Base-by-base conservation (phyloP, 106 monocot species). In the Allium sativum region DNA sequence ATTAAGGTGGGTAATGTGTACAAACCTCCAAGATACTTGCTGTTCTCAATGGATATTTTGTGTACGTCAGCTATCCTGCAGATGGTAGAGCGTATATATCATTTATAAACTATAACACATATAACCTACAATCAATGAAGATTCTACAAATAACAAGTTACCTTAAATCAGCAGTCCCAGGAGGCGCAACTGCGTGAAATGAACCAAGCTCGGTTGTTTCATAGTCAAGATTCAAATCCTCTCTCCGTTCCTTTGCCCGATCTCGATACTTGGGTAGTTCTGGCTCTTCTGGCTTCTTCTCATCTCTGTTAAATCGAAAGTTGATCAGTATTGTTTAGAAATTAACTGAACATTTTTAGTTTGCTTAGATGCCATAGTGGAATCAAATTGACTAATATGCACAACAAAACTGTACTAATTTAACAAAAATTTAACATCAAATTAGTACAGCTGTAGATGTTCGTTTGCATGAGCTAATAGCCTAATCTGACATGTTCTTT, bases 21-120 rank as follows among this genome's bases (percentile, higher is more conserved):
- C 87, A 44, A 62, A 96, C 96, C 96, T 96, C 96, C 96, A 72
- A 96, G 96, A 66, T 96, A 96, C 72, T 96, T 96, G 91, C 96
- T 96, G 64, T 96, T 90, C 79, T 96, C 96, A 61, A 96, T 96
- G 47, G 96, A 90, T 78, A 96, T 77, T 66, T 90, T 91, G n/a
- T 82, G 84, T 41, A 82, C 82, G 72, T 96, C 91, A 53, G 87
- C 79, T 18, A 56, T 57, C 82, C 96, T 96, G 77, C 67, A 84
- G 59, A 68, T 2, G 7, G 40, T 46, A 55, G 59, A 53, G 42
- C 31, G 2, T 31, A 31, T 31, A 31, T 31, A 31, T 31, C 5
- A 31, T 31, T 31, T 31, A 31, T 2, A 31, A 31, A 31, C 31
- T 31, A 31, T n/a, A 31, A 31, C 4, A 31, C 31, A 31, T 31